Evolutionary conservation across 495 filamentous ascomycete genomes (phyloP).

Genomic region (Neurospora tetraspora): DNA sequence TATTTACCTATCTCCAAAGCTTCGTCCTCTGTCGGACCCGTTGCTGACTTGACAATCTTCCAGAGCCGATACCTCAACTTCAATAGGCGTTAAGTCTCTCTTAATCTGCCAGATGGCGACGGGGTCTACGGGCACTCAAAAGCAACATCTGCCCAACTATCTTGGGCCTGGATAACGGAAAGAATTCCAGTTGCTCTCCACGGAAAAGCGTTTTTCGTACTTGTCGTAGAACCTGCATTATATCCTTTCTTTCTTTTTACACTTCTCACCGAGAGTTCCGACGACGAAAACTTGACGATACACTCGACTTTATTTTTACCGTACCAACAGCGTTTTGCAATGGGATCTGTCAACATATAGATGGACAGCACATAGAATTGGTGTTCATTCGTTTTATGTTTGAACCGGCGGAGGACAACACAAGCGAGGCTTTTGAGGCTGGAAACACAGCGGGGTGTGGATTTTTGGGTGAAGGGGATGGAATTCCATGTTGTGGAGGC

Average conservation of each 20-base stretch:
- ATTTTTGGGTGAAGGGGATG: neutral
- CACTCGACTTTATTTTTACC: neutral
- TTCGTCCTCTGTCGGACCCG: too few relatives aligned
- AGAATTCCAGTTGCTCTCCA: neutral
- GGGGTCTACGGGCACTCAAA: neutral
- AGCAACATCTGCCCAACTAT: too few relatives aligned
- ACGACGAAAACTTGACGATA: neutral
- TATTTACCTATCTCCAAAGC: slow-evolving; percentile 3
- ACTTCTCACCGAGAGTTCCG: neutral
- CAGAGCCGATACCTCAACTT: slow-evolving; percentile 57
- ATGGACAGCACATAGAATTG: neutral
- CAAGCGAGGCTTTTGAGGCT: neutral
- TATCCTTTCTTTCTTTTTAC: neutral
- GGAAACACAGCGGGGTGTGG: neutral
- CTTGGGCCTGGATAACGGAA: too few relatives aligned
- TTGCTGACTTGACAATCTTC: too few relatives aligned
- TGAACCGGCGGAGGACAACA: neutral
- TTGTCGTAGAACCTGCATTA: neutral
- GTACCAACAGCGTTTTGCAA: neutral
- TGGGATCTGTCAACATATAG: neutral
- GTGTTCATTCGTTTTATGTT: neutral
- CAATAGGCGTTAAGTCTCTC: slow-evolving; percentile 41
- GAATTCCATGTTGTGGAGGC: neutral
- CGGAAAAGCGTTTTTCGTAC: neutral
- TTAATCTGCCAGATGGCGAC: neutral